Evolutionary conservation across 192 early-diverging fungal species (phyloP).

Genomic region (Rhizophagus clarus): DNA sequence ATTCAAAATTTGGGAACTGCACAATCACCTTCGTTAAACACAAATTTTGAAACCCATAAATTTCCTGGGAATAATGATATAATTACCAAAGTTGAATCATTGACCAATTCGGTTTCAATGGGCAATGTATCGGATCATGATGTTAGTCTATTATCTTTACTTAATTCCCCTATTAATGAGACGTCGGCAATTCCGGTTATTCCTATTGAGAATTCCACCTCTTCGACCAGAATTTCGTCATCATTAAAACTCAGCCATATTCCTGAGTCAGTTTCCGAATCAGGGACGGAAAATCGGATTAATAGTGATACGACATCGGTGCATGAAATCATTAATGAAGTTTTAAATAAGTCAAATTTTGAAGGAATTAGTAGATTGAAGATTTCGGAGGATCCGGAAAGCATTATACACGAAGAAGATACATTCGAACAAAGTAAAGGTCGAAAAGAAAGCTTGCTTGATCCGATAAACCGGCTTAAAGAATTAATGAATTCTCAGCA

Average conservation of each 20-base stretch:
- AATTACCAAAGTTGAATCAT: neutral
- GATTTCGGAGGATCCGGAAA: neutral
- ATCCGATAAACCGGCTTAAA: conserved; percentile 26
- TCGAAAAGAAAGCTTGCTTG: conserved; percentile 1
- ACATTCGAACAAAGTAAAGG: neutral
- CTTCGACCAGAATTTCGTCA: conserved; percentile 4
- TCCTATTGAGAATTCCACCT: neutral
- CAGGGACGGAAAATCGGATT: neutral
- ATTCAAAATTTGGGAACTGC: neutral
- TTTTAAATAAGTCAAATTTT: neutral
- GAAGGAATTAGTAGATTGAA: neutral
- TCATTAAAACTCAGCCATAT: neutral
- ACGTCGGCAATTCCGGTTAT: too few species aligned
- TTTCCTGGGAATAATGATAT: neutral
- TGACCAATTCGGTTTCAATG: neutral
- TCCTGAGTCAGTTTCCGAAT: neutral
- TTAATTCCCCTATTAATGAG: neutral
- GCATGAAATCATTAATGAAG: neutral
- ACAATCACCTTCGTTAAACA: neutral
- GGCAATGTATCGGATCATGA: neutral
- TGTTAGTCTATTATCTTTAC: neutral
- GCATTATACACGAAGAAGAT: neutral
- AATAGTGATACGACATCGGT: neutral
- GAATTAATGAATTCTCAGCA: conserved; percentile 18
- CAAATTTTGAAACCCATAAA: neutral